These are phyloP conservation scores for Cryphonectria naterciae DNA, from an alignment of 2,329 filamentous ascomycete species.

Conservation along the genomic window DNA sequence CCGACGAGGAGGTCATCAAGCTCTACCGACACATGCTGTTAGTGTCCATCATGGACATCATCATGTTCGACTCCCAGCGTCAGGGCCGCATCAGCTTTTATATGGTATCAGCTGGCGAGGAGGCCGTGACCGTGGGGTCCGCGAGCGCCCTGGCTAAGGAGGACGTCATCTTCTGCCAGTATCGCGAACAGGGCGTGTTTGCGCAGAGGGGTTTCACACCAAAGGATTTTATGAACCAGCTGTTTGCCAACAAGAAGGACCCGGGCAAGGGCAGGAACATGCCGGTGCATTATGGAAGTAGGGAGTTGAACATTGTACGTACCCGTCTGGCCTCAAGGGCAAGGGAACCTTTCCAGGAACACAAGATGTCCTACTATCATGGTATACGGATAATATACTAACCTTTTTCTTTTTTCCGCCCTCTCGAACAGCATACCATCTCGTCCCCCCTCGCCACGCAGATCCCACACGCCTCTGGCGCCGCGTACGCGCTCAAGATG, in stretches of 20 bases:
- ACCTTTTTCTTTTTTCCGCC: neutral
- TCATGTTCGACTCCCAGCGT: constrained; percentile 97
- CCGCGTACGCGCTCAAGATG: constrained; percentile 78
- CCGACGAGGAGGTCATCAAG: constrained; percentile 63
- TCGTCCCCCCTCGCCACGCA: constrained; percentile 79
- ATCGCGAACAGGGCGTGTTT: constrained; percentile 91
- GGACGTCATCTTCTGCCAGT: constrained; percentile 93
- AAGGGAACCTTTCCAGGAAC: neutral
- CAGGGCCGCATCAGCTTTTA: constrained; percentile 96
- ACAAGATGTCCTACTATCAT: neutral
- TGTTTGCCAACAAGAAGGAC: constrained; percentile 87
- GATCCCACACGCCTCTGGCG: constrained; percentile 77
- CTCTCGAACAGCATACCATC: constrained; percentile 65
- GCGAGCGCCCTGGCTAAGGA: constrained; percentile 81
- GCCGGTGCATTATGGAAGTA: constrained; percentile 94
- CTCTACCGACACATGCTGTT: constrained; percentile 69
- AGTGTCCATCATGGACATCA: constrained; percentile 85
- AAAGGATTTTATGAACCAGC: constrained; percentile 90
- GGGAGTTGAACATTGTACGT: constrained; percentile 78
- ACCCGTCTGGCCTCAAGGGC: neutral
- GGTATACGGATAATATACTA: neutral
- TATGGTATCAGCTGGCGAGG: constrained; percentile 94
- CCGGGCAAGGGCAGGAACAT: constrained; percentile 85
- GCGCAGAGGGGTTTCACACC: constrained; percentile 85
- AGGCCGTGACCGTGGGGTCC: constrained; percentile 89